phyloP scores from a whole-genome alignment of 2,329 filamentous ascomycete species.

The Aspergillus fructus region DNA sequence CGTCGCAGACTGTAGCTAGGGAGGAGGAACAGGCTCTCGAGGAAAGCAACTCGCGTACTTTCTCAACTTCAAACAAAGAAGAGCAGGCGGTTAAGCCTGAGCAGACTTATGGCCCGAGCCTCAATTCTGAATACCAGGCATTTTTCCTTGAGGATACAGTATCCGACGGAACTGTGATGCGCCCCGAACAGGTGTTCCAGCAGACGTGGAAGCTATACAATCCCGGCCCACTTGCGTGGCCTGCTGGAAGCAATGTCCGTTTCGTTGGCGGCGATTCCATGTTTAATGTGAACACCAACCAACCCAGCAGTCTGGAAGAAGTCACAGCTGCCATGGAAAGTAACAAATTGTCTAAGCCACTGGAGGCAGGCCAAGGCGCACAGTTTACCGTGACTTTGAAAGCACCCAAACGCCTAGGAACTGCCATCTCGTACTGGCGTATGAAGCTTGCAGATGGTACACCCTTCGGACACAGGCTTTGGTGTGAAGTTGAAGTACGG shows the following conservation, averaged over 20 bases:
- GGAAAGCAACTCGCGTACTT: conserved; percentile 41
- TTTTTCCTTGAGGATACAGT: conserved; percentile 77
- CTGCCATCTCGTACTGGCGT: conserved; percentile 94
- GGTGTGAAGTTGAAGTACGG: conserved; percentile 82
- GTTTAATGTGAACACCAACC: conserved; percentile 80
- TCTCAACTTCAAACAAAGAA: conserved; percentile 33
- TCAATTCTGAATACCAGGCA: conserved; percentile 49
- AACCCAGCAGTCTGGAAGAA: conserved; percentile 74
- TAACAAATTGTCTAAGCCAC: conserved; percentile 67
- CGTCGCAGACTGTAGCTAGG: conserved; percentile 5
- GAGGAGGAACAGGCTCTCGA: neutral
- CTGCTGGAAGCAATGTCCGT: conserved; percentile 82
- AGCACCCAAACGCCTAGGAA: conserved; percentile 72
- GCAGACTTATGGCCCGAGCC: conserved; percentile 35
- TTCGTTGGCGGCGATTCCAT: conserved; percentile 95
- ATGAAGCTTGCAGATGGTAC: conserved; percentile 76
- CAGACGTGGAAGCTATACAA: conserved; percentile 94
- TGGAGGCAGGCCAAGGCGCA: conserved; percentile 72
- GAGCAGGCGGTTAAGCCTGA: conserved; percentile 21
- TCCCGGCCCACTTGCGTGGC: conserved; percentile 76
- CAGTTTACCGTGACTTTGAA: conserved; percentile 83
- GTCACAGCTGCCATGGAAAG: conserved; percentile 79
- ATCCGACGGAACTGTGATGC: conserved; percentile 71
- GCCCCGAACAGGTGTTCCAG: conserved; percentile 72
- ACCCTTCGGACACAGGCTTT: conserved; percentile 89